phyloP scores from a whole-genome alignment of 371 early-diverging fungal genomes.

The Mucor lusitanicus region DNA sequence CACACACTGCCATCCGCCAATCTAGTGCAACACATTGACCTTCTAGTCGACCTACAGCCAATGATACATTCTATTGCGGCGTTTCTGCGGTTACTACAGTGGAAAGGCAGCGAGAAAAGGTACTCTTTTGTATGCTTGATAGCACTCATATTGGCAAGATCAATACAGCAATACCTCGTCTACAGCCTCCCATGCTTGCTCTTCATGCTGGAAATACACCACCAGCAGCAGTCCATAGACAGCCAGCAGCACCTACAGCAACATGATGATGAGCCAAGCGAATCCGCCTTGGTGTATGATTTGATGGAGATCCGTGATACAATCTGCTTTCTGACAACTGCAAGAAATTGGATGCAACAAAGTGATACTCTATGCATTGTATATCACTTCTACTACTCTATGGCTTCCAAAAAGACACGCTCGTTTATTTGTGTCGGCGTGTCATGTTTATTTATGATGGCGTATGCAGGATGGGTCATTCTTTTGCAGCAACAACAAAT shows the following conservation, averaged over 20 bases:
- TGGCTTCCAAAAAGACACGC: not conserved
- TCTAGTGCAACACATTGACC: not conserved
- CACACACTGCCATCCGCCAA: too few relatives aligned
- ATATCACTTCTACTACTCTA: not conserved
- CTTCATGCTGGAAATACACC: not conserved
- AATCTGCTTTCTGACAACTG: not conserved
- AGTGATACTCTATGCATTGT: conserved; percentile 6
- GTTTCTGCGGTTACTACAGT: not conserved
- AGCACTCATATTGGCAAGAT: not conserved
- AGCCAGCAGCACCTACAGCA: not conserved
- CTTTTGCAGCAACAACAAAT: conserved; percentile 3
- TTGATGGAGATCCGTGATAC: conserved; percentile 2
- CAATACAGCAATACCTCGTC: not conserved
- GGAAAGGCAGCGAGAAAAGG: not conserved
- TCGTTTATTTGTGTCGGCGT: not conserved
- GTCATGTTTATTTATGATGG: not conserved
- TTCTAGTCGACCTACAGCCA: not conserved
- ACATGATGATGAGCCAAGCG: not conserved
- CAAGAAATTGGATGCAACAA: not conserved
- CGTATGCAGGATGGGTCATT: conserved; percentile 4
- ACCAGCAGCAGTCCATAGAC: not conserved
- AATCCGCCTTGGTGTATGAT: not conserved
- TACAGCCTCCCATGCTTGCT: not conserved
- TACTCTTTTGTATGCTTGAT: not conserved
- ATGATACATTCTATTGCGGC: not conserved